phyloP scores from a whole-genome alignment of 495 filamentous ascomycete species.

The Xylaria palmicola region DNA sequence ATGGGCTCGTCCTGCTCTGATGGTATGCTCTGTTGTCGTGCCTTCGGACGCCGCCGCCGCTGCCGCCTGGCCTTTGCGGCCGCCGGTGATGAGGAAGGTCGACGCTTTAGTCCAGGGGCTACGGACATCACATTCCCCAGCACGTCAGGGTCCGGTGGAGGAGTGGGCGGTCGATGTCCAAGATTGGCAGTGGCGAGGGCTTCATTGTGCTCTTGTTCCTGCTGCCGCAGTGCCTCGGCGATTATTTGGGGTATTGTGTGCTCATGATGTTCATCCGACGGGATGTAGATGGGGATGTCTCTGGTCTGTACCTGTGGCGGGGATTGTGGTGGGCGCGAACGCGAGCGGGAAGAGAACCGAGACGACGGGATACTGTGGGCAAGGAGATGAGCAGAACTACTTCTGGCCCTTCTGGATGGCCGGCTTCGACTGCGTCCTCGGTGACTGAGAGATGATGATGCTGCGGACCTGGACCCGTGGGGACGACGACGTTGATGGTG shows the following conservation, averaged over 20 bases:
- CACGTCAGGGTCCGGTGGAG: not conserved
- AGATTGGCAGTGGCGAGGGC: not conserved
- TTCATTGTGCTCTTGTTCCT: not conserved
- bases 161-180: not conserved
- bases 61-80: not conserved
- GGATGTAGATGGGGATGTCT: conserved; percentile 7
- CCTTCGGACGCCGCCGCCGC: conserved; percentile 7
- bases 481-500: not conserved
- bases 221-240: not conserved
- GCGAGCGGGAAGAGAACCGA: not conserved
- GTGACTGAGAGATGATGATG: not conserved
- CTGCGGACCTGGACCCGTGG: not conserved
- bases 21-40: not conserved
- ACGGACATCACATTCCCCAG: not conserved
- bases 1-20: conserved; percentile 1
- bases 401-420: conserved; percentile 1
- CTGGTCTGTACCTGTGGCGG: not conserved
- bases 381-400: not conserved
- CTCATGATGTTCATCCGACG: not conserved
- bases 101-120: not conserved
- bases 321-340: not conserved
- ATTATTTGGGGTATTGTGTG: not conserved
- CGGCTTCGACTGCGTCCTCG: conserved; percentile 11
- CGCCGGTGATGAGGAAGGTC: not conserved
- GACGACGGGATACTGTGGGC: not conserved